These are phyloP conservation scores for Paramecium bursaria DNA, from an alignment of 73 alveolate genomes.

Conservation along the genomic window DNA sequence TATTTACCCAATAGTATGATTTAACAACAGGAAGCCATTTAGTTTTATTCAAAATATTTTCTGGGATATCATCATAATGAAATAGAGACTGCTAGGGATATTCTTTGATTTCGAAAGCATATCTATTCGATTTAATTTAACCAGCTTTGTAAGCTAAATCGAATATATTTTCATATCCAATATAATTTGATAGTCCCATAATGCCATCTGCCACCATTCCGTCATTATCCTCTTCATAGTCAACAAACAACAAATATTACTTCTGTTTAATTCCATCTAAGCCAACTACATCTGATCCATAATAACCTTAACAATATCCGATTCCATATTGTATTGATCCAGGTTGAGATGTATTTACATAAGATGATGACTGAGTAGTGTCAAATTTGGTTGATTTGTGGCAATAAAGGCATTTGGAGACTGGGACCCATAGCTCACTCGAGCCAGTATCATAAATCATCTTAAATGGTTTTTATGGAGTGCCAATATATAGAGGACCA, in stretches of 20 bases:
- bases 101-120: constrained; percentile 35
- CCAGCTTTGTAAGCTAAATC: background rate
- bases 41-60: constrained; percentile 31
- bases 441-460: constrained; percentile 90
- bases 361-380: background rate
- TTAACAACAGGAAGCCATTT: background rate
- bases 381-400: background rate
- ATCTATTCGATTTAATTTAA: background rate
- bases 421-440: constrained; percentile 85
- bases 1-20: constrained; percentile 33
- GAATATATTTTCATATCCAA: background rate
- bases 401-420: constrained; percentile 4
- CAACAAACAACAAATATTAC: background rate
- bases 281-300: background rate
- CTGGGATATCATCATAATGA: constrained; percentile 16
- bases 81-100: background rate
- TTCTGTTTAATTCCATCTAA: background rate
- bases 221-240: background rate
- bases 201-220: constrained; percentile 8
- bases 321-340: constrained; percentile 53
- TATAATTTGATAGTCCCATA: constrained; percentile 22
- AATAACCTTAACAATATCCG: background rate
- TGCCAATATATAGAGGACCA: constrained; percentile 79
- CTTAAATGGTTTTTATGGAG: constrained; percentile 81
- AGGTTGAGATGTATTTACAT: constrained; percentile 2